Percentiles rank a stretch among this genome's conserved stretches.
Evolutionary conservation across 768 basidiomycete species (phyloP).

Genomic region (Suillus placidus): DNA sequence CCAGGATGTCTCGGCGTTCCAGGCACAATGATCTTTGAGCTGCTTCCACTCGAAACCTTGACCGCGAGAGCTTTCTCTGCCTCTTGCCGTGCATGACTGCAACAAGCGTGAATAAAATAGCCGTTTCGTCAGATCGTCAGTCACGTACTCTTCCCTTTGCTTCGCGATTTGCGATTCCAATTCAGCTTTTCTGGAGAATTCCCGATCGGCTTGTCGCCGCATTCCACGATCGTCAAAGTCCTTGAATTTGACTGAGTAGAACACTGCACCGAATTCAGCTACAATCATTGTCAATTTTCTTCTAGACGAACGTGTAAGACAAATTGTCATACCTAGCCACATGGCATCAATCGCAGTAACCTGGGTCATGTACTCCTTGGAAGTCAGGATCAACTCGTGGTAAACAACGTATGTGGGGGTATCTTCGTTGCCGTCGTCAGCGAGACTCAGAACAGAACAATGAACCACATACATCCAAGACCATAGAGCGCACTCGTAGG

Average conservation of each 20-base stretch:
- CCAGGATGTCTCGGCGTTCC: conserved; percentile 79
- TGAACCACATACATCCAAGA: conserved; percentile 74
- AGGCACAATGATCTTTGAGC: conserved; percentile 71
- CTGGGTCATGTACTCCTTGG: conserved; percentile 98
- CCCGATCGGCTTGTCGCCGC: conserved; percentile 76
- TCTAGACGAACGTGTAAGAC: neutral
- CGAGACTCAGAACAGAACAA: conserved; percentile 4
- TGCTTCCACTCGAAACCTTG: conserved; percentile 54
- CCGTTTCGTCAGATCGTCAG: conserved; percentile 9
- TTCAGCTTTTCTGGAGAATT: conserved; percentile 91
- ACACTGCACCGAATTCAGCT: conserved; percentile 95
- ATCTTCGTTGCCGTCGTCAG: conserved; percentile 47
- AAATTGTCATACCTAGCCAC: conserved; percentile 77
- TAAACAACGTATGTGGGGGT: conserved; percentile 97
- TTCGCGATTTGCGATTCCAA: conserved; percentile 90
- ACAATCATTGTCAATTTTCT: conserved; percentile 18
- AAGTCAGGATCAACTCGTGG: conserved; percentile 93
- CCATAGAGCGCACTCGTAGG: conserved; percentile 97
- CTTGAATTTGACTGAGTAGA: conserved; percentile 98
- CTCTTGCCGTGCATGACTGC: conserved; percentile 63
- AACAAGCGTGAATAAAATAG: conserved; percentile 12
- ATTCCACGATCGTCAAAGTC: conserved; percentile 90
- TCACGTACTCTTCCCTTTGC: conserved; percentile 66
- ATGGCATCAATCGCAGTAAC: conserved; percentile 98
- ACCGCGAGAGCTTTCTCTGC: conserved; percentile 60